Percentiles rank a stretch among this genome's conserved stretches.
These are phyloP conservation scores for Candida boleticola DNA, from an alignment of 805 yeast genomes.

Conservation along the genomic window DNA sequence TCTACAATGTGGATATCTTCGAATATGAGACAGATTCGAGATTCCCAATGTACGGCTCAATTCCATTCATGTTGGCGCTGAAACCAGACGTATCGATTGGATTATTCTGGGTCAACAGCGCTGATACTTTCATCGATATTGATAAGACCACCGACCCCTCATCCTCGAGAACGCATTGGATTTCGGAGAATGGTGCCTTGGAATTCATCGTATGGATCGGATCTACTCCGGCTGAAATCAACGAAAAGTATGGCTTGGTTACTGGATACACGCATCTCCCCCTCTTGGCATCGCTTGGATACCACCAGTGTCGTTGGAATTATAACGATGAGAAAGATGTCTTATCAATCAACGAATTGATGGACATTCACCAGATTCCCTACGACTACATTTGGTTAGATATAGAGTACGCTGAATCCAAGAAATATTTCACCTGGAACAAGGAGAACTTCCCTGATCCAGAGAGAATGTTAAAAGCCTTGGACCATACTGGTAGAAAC, in stretches of 20 bases:
- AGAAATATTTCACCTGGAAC: conserved; percentile 93
- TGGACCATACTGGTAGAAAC: conserved; percentile 74
- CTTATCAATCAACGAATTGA: conserved; percentile 59
- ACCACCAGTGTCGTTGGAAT: conserved; percentile 98
- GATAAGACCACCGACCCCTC: conserved; percentile 23
- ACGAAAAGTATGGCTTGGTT: conserved; percentile 58
- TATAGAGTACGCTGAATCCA: conserved; percentile 83
- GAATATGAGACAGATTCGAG: conserved; percentile 84
- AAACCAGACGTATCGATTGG: conserved; percentile 62
- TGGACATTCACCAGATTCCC: conserved; percentile 77
- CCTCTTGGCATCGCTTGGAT: conserved; percentile 74
- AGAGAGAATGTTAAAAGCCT: conserved; percentile 56
- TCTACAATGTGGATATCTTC: conserved; percentile 91
- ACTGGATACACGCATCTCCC: conserved; percentile 80
- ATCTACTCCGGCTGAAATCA: conserved; percentile 52
- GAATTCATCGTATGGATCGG: conserved; percentile 74
- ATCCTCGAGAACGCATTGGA: conserved; percentile 74
- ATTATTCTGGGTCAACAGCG: conserved; percentile 87
- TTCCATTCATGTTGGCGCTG: conserved; percentile 81
- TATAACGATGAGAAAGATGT: conserved; percentile 88
- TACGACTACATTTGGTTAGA: conserved; percentile 94
- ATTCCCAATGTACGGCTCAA: conserved; percentile 92
- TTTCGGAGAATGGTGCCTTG: conserved; percentile 83
- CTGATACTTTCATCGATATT: conserved; percentile 89
- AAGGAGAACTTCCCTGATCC: conserved; percentile 72